A percentile compares a stretch with the other conserved stretches of the same genome.
These are phyloP conservation scores for Acanthamoeba lenticulata DNA, from an alignment of 208 protist genomes.

Conservation along the genomic window DNA sequence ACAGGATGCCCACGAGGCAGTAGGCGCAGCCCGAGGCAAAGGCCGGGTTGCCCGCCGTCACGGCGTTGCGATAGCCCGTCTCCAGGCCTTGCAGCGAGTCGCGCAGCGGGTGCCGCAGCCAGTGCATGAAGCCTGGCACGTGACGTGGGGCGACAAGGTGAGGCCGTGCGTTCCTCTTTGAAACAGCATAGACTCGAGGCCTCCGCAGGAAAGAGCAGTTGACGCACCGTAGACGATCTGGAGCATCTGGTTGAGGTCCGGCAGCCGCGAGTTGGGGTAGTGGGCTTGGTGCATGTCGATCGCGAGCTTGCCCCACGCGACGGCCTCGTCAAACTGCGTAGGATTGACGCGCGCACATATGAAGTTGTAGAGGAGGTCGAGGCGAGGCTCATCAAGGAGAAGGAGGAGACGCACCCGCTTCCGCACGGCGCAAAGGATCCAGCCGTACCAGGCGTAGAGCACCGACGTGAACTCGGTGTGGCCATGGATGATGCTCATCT, in stretches of 20 bases:
- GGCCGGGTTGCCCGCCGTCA: conserved; percentile 8
- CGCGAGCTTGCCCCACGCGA: conserved; percentile 22
- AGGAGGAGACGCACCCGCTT: not conserved
- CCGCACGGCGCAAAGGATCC: not conserved
- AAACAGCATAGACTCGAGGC: too few species aligned
- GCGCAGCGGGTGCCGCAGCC: not conserved
- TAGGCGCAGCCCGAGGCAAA: not conserved
- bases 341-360: too few species aligned
- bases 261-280: not conserved
- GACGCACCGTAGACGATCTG: conserved; percentile 23
- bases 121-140: not conserved
- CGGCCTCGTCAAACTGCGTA: not conserved
- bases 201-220: too few species aligned
- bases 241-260: not conserved
- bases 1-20: not conserved
- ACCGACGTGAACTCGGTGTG: not conserved
- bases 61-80: not conserved
- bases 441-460: conserved; percentile 31
- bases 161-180: not conserved
- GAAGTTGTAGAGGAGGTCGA: too few species aligned
- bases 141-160: too few species aligned
- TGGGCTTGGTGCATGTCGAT: not conserved
- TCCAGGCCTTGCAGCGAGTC: not conserved
- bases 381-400: too few species aligned
- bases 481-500: not conserved